Base-by-base conservation (phyloP, 2,329 filamentous ascomycete species). In the Didymella sp. region DNA sequence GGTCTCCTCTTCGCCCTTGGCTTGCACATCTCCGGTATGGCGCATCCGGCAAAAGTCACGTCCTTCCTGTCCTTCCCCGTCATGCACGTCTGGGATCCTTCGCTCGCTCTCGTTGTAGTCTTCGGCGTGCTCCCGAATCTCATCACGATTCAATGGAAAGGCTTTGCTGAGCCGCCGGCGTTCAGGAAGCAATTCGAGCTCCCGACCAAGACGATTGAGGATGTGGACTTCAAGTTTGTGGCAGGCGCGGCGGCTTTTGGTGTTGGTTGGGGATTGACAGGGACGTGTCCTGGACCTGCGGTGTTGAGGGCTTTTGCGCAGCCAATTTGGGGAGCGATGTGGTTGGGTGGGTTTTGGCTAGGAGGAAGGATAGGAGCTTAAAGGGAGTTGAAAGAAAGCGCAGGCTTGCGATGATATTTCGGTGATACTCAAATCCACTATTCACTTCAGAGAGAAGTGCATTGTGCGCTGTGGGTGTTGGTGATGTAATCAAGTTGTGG, bases 261-360 rank as follows among this genome's bases (percentile, higher is more conserved):
- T 0, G 48, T 83, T 24, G 81, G 78, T 0, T 85, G 82, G 82
- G 82, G 82, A 0, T 60, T 82, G 57, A 74, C 71, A 12, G 82
- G 82, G 1, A 77, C 80, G 1, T 84, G 82, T 67, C 82, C 82
- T 11, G 82, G 82, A 0, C 81, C 82, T 8, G 81, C 79, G 0
- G 68, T 82, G 15, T 56, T 84, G 62, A 77, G 81, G 41, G 68
- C 77, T 21, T 64, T 81, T 15, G 64, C 79, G 22, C 79, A 83
- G 64, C 81, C 81, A 0, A 59, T 67, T 2, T 83, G 81, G 81
- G 81, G 81, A 3, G 24, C 76, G 28, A 58, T 76, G 25, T 80
- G 80, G 73, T 75, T 83, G 73, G 67, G 71, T 17, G 81, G 81
- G 4, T 83, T 80, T 58, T 77, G 77, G 70, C 19, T 79, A 17